Conservation (phyloP, 768 basidiomycete species). For the Suillus alpinus region DNA sequence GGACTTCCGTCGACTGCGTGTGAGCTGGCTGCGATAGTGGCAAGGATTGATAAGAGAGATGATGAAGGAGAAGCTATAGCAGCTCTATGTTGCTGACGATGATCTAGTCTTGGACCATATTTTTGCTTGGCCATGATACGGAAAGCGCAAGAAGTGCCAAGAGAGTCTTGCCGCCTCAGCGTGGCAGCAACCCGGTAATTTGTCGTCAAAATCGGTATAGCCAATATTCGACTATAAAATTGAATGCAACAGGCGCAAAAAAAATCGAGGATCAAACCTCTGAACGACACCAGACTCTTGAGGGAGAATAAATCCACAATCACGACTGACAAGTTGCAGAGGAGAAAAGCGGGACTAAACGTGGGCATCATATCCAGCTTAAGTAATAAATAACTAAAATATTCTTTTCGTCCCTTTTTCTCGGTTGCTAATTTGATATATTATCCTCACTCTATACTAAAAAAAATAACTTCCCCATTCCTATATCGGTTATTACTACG, state of each 20-base stretch:
- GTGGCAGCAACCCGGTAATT: slow-evolving; percentile 22
- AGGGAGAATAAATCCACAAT: background rate
- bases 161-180: slow-evolving; percentile 32
- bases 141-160: slow-evolving; percentile 36
- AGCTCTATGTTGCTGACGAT: slow-evolving; percentile 10
- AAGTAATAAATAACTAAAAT: slow-evolving; percentile 15
- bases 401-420: background rate
- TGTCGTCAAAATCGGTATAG: slow-evolving; percentile 2
- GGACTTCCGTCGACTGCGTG: slow-evolving; percentile 47
- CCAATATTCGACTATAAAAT: slow-evolving; percentile 17
- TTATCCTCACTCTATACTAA: background rate
- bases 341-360: slow-evolving; percentile 6
- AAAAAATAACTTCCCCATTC: background rate
- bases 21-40: slow-evolving; percentile 51
- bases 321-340: background rate
- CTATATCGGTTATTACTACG: background rate
- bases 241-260: slow-evolving; percentile 4
- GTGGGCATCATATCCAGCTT: slow-evolving; percentile 19
- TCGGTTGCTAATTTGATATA: background rate
- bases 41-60: slow-evolving; percentile 52
- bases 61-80: slow-evolving; percentile 41
- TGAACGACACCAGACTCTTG: background rate
- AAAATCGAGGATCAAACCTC: background rate
- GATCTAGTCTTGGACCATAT: slow-evolving; percentile 20
- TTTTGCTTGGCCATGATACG: slow-evolving; percentile 56